A percentile compares a stretch with the other conserved stretches of the same genome.
phyloP scores from a whole-genome alignment of 2,329 filamentous ascomycete species.

The Stemphylium beticola region DNA sequence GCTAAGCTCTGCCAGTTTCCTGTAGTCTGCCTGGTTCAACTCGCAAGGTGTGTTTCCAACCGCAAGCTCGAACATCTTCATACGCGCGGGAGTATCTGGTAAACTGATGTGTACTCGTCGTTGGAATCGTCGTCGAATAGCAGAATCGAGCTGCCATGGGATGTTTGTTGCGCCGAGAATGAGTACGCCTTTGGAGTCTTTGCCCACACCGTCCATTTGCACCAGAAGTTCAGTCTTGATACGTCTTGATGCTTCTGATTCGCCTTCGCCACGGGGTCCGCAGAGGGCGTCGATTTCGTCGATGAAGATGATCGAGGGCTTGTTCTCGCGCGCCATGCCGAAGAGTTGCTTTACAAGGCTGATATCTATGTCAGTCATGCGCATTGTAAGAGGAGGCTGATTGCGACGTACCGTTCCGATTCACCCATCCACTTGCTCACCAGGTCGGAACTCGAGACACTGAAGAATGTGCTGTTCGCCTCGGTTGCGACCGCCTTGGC shows the following conservation, averaged over 20 bases:
- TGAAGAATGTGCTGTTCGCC: constrained; percentile 99
- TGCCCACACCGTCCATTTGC: constrained; percentile 98
- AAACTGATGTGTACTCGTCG: constrained; percentile 93
- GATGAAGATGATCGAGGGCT: constrained; percentile 97
- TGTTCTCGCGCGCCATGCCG: constrained; percentile 97
- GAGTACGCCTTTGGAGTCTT: constrained; percentile 90
- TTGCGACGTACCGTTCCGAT: constrained; percentile 77
- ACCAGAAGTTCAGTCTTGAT: constrained; percentile 99
- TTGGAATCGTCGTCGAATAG: constrained; percentile 95
- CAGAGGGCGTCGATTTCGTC: constrained; percentile 97
- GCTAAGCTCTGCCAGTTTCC: constrained; percentile 77
- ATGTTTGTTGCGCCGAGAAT: constrained; percentile 98
- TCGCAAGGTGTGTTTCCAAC: constrained; percentile 93
- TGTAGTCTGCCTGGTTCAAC: constrained; percentile 77
- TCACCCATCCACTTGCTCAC: constrained; percentile 99
- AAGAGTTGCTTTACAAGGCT: constrained; percentile 96
- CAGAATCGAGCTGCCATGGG: constrained; percentile 96
- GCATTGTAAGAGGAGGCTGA: neutral
- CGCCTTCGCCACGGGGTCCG: constrained; percentile 89
- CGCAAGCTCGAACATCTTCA: constrained; percentile 93
- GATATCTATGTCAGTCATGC: constrained; percentile 18
- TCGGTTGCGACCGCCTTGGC: constrained; percentile 98
- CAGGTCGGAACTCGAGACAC: constrained; percentile 93
- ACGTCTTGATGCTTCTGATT: constrained; percentile 93
- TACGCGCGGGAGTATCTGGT: constrained; percentile 83